A percentile compares a stretch with the other conserved stretches of the same genome.
Evolutionary conservation across 495 filamentous ascomycete genomes (phyloP).

Genomic region (Lineolata rhizophorae): DNA sequence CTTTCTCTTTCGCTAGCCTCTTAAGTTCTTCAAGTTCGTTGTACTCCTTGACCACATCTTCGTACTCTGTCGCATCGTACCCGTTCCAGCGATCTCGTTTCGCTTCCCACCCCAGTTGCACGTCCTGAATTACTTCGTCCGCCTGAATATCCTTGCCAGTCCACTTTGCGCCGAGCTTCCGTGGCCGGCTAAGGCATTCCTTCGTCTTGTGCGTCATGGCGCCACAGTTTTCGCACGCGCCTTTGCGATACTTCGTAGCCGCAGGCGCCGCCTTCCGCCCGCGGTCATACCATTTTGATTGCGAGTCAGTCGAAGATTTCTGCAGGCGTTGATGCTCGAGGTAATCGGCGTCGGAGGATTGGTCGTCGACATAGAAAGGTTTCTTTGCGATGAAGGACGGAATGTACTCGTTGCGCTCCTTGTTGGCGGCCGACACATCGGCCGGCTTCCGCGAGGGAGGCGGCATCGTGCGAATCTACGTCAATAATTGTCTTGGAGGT

Average conservation of each 20-base stretch:
- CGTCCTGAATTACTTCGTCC: constrained; percentile 70
- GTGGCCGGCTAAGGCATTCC: constrained; percentile 74
- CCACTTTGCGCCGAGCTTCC: constrained; percentile 80
- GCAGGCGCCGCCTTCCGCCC: constrained; percentile 60
- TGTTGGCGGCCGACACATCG: constrained; percentile 15
- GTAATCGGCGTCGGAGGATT: constrained; percentile 68
- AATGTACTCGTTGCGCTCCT: constrained; percentile 77
- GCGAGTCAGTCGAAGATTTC: constrained; percentile 24
- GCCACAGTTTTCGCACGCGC: constrained; percentile 95
- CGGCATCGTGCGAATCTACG: constrained; percentile 16
- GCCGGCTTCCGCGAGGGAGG: constrained; percentile 14
- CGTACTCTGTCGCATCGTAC: constrained; percentile 77
- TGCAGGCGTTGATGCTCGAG: constrained; percentile 91
- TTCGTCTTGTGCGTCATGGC: constrained; percentile 90
- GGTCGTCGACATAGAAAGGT: constrained; percentile 57
- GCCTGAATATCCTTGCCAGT: constrained; percentile 84
- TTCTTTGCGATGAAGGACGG: constrained; percentile 95
- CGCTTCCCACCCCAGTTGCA: constrained; percentile 86
- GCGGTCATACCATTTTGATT: constrained; percentile 68
- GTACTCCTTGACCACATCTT: constrained; percentile 60
- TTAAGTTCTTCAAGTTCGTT: constrained; percentile 69
- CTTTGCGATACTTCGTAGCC: constrained; percentile 91
- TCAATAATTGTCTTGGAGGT: no score
- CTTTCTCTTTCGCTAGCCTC: constrained; percentile 21
- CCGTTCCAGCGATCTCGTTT: constrained; percentile 96